These are phyloP conservation scores for Clonostachys solani DNA, from an alignment of 2,329 filamentous ascomycete genomes.

Conservation along the genomic window DNA sequence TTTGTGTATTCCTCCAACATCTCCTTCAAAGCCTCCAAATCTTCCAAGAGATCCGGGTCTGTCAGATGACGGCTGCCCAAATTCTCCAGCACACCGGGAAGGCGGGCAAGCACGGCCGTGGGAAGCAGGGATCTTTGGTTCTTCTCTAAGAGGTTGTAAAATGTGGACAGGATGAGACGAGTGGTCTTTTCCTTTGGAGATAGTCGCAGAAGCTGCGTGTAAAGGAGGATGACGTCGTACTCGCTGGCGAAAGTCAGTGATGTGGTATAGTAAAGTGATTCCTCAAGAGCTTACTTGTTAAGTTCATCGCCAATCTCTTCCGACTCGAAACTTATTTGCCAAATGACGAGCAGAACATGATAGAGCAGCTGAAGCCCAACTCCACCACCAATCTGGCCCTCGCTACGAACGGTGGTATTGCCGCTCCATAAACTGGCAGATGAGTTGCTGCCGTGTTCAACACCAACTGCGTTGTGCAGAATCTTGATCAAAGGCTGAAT, in stretches of 20 bases:
- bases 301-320: conserved; percentile 68
- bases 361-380: conserved; percentile 92
- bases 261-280: not conserved
- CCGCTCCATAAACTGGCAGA: conserved; percentile 60
- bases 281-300: conserved; percentile 64
- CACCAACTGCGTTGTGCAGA: conserved; percentile 71
- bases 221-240: conserved; percentile 86
- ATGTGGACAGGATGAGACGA: conserved; percentile 80
- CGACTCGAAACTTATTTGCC: conserved; percentile 96
- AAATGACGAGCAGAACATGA: conserved; percentile 87
- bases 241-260: conserved; percentile 53
- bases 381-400: conserved; percentile 66
- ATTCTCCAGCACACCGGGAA: conserved; percentile 65
- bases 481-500: conserved; percentile 79
- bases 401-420: conserved; percentile 47
- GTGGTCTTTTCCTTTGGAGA: conserved; percentile 99
- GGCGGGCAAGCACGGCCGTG: conserved; percentile 78
- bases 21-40: conserved; percentile 56
- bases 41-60: conserved; percentile 60
- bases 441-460: conserved; percentile 60
- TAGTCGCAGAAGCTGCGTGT: conserved; percentile 85
- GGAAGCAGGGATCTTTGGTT: conserved; percentile 74
- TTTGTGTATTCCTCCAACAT: conserved; percentile 64
- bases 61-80: conserved; percentile 57
- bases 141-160: conserved; percentile 75